Evolutionary conservation across 768 basidiomycete genomes (phyloP).

Genomic region (Hysterangium stoloniferum): DNA sequence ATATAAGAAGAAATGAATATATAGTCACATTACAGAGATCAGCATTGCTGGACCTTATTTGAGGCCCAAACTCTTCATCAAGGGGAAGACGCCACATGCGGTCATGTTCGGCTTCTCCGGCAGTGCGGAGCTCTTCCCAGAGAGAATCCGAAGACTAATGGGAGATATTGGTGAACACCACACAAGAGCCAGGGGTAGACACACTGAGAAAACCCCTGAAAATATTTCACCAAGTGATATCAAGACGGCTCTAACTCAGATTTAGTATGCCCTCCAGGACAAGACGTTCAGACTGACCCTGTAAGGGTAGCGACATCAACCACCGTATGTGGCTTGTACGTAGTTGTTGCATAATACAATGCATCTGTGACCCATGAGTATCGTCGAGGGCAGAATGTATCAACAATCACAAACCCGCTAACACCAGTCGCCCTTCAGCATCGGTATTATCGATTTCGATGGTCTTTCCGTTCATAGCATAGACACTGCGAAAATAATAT

Average conservation of each 20-base stretch:
- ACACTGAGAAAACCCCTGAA: slow-evolving; percentile 72
- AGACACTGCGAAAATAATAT: slow-evolving; percentile 38
- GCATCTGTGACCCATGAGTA: slow-evolving; percentile 44
- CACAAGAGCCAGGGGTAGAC: slow-evolving; percentile 15
- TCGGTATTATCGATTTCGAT: slow-evolving; percentile 86
- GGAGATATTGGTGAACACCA: background rate
- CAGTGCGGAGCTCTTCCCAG: slow-evolving; percentile 59
- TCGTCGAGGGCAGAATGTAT: background rate
- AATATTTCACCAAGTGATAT: slow-evolving; percentile 70
- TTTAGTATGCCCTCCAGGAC: background rate
- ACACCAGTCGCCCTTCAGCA: slow-evolving; percentile 71
- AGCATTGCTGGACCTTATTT: slow-evolving; percentile 71
- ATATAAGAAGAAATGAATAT: background rate
- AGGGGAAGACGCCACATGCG: slow-evolving; percentile 90
- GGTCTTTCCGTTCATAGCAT: slow-evolving; percentile 84
- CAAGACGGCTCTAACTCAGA: slow-evolving; percentile 48
- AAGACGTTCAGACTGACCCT: slow-evolving; percentile 36
- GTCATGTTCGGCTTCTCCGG: slow-evolving; percentile 70
- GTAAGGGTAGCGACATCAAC: slow-evolving; percentile 87
- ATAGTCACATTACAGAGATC: slow-evolving; percentile 67
- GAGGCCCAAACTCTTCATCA: slow-evolving; percentile 70
- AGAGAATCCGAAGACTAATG: slow-evolving; percentile 62
- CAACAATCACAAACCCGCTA: slow-evolving; percentile 46
- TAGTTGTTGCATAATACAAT: slow-evolving; percentile 71
- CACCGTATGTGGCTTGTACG: slow-evolving; percentile 73